phyloP scores from a whole-genome alignment of 2,329 filamentous ascomycete species.

The Pseudomassariella vexata region DNA sequence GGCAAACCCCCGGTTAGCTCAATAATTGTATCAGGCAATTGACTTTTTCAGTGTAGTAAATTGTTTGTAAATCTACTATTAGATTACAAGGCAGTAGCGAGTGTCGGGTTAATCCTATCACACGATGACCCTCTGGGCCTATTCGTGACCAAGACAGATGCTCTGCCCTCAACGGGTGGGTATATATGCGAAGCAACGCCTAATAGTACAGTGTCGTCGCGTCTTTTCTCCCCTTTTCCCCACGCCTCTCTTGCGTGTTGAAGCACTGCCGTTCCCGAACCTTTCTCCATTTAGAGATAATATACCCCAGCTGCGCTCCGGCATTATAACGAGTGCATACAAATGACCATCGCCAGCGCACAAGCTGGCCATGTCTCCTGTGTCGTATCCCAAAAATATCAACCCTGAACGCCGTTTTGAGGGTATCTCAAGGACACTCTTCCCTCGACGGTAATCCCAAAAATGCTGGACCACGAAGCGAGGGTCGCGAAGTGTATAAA shows the following conservation, averaged over 20 bases:
- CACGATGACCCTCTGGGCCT: conserved; percentile 3
- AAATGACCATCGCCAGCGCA: conserved; percentile 3
- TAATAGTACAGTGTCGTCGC: conserved; percentile 9
- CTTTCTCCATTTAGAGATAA: conserved; percentile 6
- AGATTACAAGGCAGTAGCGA: conserved; percentile 12
- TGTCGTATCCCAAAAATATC: not conserved
- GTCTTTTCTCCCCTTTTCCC: conserved; percentile 6
- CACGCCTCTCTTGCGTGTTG: too few species aligned
- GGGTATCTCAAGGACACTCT: conserved; percentile 8
- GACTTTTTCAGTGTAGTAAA: not conserved
- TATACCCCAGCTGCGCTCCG: not conserved
- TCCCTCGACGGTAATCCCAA: conserved; percentile 2
- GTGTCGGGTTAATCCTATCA: conserved; percentile 9
- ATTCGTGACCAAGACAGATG: conserved; percentile 5
- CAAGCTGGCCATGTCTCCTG: not conserved
- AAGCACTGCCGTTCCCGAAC: too few species aligned
- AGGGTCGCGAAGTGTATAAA: conserved; percentile 5
- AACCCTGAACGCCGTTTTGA: conserved; percentile 8
- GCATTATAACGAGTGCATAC: conserved; percentile 7
- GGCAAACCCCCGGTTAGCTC: too few species aligned
- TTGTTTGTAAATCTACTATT: conserved; percentile 7
- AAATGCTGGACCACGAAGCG: conserved; percentile 4
- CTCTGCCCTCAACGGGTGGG: conserved; percentile 9
- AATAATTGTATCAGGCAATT: too few species aligned
- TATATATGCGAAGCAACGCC: conserved; percentile 8